phyloP scores from a whole-genome alignment of 345 rosid genomes.

The Kandelia obovata region DNA sequence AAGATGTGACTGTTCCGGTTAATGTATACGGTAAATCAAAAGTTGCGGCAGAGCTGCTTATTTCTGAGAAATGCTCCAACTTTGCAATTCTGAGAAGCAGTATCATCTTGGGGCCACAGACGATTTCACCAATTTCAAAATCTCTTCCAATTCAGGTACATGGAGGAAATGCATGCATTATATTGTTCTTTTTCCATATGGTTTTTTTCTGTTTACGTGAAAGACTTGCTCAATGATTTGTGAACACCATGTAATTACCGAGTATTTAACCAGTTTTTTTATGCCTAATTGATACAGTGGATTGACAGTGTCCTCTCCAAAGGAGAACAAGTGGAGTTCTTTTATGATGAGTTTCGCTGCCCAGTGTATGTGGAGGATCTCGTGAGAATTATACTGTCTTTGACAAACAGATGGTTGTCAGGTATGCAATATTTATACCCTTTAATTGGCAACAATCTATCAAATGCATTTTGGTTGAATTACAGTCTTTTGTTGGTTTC shows the following conservation, averaged over 20 bases:
- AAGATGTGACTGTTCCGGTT: conserved; percentile 66
- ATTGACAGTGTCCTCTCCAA: conserved; percentile 64
- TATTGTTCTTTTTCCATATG: neutral
- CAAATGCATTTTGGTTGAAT: neutral
- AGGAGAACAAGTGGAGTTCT: conserved; percentile 64
- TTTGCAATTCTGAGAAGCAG: conserved; percentile 84
- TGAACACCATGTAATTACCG: neutral
- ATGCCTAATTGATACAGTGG: conserved; percentile 54
- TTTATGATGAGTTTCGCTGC: conserved; percentile 83
- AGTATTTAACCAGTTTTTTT: conserved; percentile 3
- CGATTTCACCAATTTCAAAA: conserved; percentile 81
- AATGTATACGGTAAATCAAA: conserved; percentile 88
- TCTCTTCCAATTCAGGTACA: conserved; percentile 83
- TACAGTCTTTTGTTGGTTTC: neutral
- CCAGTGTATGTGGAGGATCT: conserved; percentile 85
- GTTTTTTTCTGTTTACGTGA: neutral
- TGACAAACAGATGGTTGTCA: conserved; percentile 56
- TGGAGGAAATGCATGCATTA: neutral
- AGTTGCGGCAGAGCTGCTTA: conserved; percentile 70
- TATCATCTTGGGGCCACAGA: conserved; percentile 80
- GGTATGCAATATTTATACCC: conserved; percentile 33
- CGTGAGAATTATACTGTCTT: conserved; percentile 39
- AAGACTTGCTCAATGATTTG: neutral
- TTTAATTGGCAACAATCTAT: neutral
- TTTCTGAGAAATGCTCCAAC: conserved; percentile 52